Evolutionary conservation across 306 rosid genomes (phyloP), one percentile per base, ranked within the genome.

Genomic region (Crotalaria pallida): DNA sequence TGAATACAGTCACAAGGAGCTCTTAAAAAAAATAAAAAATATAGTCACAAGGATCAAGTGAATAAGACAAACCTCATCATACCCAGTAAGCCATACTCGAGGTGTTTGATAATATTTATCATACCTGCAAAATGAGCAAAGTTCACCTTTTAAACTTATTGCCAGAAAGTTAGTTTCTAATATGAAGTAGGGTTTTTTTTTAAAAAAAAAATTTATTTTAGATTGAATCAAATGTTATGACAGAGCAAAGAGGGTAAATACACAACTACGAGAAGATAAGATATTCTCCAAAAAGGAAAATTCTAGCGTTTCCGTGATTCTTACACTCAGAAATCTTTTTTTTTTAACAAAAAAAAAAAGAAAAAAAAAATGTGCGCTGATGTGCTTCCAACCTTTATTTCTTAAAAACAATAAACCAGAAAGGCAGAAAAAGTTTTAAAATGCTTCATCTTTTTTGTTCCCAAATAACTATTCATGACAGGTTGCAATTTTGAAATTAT

Each of bases 61-160:
- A 45, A 74, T 41, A 73, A 48, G 36, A 67, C 76, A 23, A 72
- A 88, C 97, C 99, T 94, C 99, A 66, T 94, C 99, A 71, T 91
- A 94, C 0, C 99, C 97, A 64, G 99, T 94, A 73, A 94, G 96
- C 99, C 99, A 94, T 58, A 94, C 96, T 18, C 97, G 91, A 60
- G 99, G 99, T 58, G 99, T 91, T 76, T 94, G 99, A 81, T 94
- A 94, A 81, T 94, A 94, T 76, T 94, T 88, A 77, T 91, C 99
- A 71, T 94, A 94, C 84, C 99, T 91, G 83, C 72, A 78, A 64
- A 80, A 48, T 7, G 9, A n/a, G 51, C 17, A 57, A 76, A 17
- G 17, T 34, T 23, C 48, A 57, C 15, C 62, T 22, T 63, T 74
- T 29, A 33, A 77, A 43, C 58, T 11, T 23, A 65, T 62, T 17